phyloP scores from a whole-genome alignment of 805 yeast species.

The Dipodascus geniculatus region DNA sequence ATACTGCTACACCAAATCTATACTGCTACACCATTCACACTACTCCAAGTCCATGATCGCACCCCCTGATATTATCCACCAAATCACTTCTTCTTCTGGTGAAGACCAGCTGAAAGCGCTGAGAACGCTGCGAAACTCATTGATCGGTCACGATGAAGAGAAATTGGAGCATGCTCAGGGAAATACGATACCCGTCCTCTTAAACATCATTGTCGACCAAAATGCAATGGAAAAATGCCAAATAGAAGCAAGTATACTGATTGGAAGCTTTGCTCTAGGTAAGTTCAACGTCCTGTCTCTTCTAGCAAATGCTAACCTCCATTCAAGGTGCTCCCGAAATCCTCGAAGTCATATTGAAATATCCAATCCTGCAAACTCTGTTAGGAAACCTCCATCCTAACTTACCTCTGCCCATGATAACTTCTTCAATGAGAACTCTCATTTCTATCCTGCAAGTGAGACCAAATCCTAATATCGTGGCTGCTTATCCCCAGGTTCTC shows the following conservation, averaged over 20 bases:
- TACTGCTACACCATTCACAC: not conserved
- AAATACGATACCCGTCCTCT: constrained; percentile 15
- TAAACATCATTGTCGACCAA: constrained; percentile 15
- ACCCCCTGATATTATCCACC: not conserved
- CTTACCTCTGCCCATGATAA: constrained; percentile 6
- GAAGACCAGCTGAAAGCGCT: constrained; percentile 14
- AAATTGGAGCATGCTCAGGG: constrained; percentile 17
- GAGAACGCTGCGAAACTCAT: constrained; percentile 19
- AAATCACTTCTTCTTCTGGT: not conserved
- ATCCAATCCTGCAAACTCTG: constrained; percentile 11
- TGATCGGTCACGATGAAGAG: constrained; percentile 25
- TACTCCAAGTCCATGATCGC: not conserved
- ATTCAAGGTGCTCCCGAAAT: constrained; percentile 4
- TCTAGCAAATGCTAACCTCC: not conserved
- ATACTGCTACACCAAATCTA: not conserved
- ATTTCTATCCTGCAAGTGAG: constrained; percentile 11
- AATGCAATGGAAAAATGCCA: constrained; percentile 10
- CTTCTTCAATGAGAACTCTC: constrained; percentile 9
- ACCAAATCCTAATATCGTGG: constrained; percentile 9
- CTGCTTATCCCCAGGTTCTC: constrained; percentile 10
- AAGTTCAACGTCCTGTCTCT: constrained; percentile 4
- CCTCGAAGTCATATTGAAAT: constrained; percentile 9
- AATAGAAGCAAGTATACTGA: constrained; percentile 18
- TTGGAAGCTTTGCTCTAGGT: constrained; percentile 25
- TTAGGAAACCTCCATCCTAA: constrained; percentile 3